These are phyloP conservation scores for Nannizziopsis barbatae DNA, from an alignment of 2,329 filamentous ascomycete species.

Conservation along the genomic window DNA sequence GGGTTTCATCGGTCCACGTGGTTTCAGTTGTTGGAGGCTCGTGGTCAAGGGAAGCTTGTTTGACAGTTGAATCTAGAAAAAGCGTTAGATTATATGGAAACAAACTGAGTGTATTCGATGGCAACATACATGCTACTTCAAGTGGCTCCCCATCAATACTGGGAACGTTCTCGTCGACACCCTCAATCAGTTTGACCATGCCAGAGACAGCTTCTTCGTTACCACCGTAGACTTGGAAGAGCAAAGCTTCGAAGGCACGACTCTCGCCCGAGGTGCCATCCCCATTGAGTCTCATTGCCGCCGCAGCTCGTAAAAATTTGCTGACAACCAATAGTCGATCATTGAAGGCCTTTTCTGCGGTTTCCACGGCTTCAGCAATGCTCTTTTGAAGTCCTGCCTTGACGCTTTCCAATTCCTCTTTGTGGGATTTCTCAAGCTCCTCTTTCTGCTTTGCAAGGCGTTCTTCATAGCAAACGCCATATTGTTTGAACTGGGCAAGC, in stretches of 20 bases:
- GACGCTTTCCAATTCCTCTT: slow-evolving; percentile 44
- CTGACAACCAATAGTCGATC: slow-evolving; percentile 48
- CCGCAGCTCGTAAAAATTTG: slow-evolving; percentile 52
- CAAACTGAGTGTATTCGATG: not conserved
- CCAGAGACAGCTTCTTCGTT: slow-evolving; percentile 48
- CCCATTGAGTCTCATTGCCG: slow-evolving; percentile 48
- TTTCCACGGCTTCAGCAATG: slow-evolving; percentile 39
- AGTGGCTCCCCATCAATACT: slow-evolving; percentile 46
- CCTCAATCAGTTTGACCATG: slow-evolving; percentile 50
- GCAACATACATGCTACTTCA: slow-evolving; percentile 46
- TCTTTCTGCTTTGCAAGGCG: slow-evolving; percentile 47
- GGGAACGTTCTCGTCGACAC: slow-evolving; percentile 46
- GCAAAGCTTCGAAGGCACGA: slow-evolving; percentile 52
- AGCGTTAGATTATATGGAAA: slow-evolving; percentile 12
- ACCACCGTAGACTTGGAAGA: slow-evolving; percentile 53
- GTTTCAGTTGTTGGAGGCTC: slow-evolving; percentile 25
- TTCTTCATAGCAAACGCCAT: slow-evolving; percentile 48
- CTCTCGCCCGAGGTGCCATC: slow-evolving; percentile 48
- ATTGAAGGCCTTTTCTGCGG: slow-evolving; percentile 40
- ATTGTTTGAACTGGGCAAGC: slow-evolving; percentile 48
- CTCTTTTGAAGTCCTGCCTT: slow-evolving; percentile 34
- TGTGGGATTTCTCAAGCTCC: slow-evolving; percentile 44
- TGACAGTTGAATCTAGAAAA: slow-evolving; percentile 41
- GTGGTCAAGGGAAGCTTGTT: slow-evolving; percentile 38
- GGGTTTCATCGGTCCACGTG: slow-evolving; percentile 39